Percentiles rank a stretch among this genome's conserved stretches.
phyloP scores from a whole-genome alignment of 305 asterid species.

The Salvia sclarea region DNA sequence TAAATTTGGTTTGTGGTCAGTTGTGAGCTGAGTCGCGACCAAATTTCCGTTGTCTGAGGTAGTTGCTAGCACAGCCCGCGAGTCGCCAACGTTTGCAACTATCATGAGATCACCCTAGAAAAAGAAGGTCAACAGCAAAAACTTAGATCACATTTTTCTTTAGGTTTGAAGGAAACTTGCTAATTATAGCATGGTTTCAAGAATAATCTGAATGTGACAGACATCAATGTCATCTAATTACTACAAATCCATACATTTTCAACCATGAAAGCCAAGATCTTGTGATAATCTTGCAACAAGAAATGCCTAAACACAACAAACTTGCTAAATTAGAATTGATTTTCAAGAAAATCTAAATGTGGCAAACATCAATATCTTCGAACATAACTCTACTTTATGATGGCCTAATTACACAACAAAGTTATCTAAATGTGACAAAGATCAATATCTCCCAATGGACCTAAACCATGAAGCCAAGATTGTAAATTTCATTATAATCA shows the following conservation, averaged over 20 bases:
- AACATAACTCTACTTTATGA: no score
- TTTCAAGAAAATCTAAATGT: not conserved
- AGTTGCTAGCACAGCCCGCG: constrained; percentile 77
- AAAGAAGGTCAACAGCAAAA: not conserved
- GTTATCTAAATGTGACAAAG: not conserved
- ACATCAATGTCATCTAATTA: not conserved
- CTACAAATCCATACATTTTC: not conserved
- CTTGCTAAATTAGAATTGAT: not conserved
- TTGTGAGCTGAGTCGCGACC: constrained; percentile 68
- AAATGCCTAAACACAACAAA: not conserved
- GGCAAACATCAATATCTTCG: no score
- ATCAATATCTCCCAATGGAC: not conserved
- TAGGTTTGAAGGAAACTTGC: not conserved
- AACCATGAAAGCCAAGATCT: not conserved
- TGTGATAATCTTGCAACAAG: not conserved
- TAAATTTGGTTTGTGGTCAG: constrained; percentile 77
- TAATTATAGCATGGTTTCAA: not conserved
- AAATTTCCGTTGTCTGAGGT: constrained; percentile 50
- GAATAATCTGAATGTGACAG: no score
- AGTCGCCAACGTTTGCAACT: constrained; percentile 78
- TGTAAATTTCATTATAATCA: not conserved
- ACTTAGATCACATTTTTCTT: not conserved
- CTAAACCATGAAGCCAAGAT: not conserved
- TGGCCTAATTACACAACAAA: no score
- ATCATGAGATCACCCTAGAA: constrained; percentile 63